Base-by-base conservation (phyloP, 1,284 basidiomycete species). In the Porphyrellus sp. region DNA sequence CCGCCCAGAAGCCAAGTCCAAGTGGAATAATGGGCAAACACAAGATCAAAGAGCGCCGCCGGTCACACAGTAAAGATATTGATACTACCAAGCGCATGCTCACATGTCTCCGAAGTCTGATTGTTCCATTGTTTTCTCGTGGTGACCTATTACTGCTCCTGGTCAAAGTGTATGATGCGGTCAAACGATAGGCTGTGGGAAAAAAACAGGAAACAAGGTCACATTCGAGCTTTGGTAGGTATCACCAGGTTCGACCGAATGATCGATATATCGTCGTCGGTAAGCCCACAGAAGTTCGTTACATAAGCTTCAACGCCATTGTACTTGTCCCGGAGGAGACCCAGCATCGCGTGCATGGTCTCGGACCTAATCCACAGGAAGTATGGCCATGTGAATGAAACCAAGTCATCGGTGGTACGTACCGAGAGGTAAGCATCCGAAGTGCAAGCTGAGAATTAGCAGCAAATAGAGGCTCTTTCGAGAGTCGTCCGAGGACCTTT, bases 341-440 rank as follows among this genome's bases (percentile, higher is more conserved):
- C 59, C 16, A 90, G 72, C 63, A 87, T 86, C 2, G 84, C 81
- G 3, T 73, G 59, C 87, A 90, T 90, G 1, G 85, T 87, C 60
- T 86, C 85, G 38, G 75, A 75, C 48, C 86, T 90, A 56, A 27
- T 3, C 24, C 31, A 28, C 20, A 15, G 25, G 30, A 9, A 45
- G 23, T 46, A 34, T 49, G 46, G 1, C 23, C 24, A 33, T 37
- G 25, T 33, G 24, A 25, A 23, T 25, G 30, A 37, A 42, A 39
- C 11, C 18, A 2, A n/a, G 37, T 6, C 34, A 45, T 30, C 25
- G 41, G 30, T 39, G 11, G 24, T 27, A 43, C 48, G 52, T 64
- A 87, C 87, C 84, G 77, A 60, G 86, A 89, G 4, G 83, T 80
- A 42, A 90, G 79, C 86, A 90, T 88, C 58, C 86, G 89, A 15